Conservation (phyloP, 2,329 filamentous ascomycete species). For the Colletotrichum lini region DNA sequence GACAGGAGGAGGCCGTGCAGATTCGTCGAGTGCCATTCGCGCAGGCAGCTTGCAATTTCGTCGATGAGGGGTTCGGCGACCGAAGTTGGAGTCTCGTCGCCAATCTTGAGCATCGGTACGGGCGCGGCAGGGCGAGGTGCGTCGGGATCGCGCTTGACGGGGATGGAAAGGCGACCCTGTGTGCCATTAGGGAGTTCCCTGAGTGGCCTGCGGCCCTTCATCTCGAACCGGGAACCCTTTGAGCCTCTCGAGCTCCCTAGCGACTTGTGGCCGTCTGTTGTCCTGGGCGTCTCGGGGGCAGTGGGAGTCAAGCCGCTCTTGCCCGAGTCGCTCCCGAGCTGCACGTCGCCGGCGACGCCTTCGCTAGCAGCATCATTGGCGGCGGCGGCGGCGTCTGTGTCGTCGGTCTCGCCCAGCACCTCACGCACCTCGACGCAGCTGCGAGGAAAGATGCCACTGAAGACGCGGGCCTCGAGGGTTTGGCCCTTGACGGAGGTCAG, state of each 20-base stretch:
- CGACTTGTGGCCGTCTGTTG: constrained; percentile 49
- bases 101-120: constrained; percentile 97
- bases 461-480: constrained; percentile 94
- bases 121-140: constrained; percentile 87
- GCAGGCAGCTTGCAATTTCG: constrained; percentile 95
- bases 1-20: constrained; percentile 91
- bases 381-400: constrained; percentile 63
- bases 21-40: constrained; percentile 99
- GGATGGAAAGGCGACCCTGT: constrained; percentile 60
- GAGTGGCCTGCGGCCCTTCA: constrained; percentile 44
- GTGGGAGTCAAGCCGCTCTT: constrained; percentile 66
- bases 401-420: constrained; percentile 83
- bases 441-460: constrained; percentile 97
- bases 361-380: constrained; percentile 53
- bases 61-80: constrained; percentile 92
- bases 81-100: constrained; percentile 95
- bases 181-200: constrained; percentile 57
- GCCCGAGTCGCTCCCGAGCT: constrained; percentile 63
- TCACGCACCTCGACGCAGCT: constrained; percentile 97
- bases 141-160: constrained; percentile 73
- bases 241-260: constrained; percentile 43
- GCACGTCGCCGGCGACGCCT: constrained; percentile 26
- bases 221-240: constrained; percentile 36
- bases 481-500: constrained; percentile 92
- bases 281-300: constrained; percentile 55